Conservation (phyloP, 2,329 filamentous ascomycete species). For the Chrysoporthe austroafricana region DNA sequence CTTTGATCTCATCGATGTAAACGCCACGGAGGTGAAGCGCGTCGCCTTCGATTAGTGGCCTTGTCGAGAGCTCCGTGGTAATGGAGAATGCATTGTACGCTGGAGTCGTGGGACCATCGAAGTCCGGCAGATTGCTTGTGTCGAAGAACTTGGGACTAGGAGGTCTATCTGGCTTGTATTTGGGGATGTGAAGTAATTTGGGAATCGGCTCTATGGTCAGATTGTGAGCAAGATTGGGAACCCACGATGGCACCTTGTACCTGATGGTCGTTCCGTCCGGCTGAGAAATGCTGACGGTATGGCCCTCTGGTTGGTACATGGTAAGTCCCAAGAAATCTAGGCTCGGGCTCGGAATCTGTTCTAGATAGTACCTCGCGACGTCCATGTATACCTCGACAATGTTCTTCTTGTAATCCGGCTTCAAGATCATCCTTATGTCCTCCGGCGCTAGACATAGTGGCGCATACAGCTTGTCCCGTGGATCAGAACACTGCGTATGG, state of each 20-base stretch:
- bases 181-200: background rate
- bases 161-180: background rate
- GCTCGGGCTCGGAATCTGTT: background rate
- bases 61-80: background rate
- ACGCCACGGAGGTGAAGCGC: background rate
- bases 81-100: background rate
- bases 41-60: background rate
- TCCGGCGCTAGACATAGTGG: constrained; percentile 1
- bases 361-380: background rate
- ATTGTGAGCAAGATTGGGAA: background rate
- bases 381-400: background rate
- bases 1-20: background rate
- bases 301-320: background rate
- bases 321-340: constrained; percentile 1
- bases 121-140: background rate
- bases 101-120: background rate
- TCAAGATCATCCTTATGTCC: background rate
- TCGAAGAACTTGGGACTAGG: background rate
- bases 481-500: constrained; percentile 9
- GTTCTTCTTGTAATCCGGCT: constrained; percentile 6
- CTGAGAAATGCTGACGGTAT: background rate
- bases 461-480: constrained; percentile 1
- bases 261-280: background rate
- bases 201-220: background rate
- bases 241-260: background rate